Evolutionary conservation across 2,329 filamentous ascomycete genomes (phyloP).

Genomic region (Paecilomyces dactylethromorphus): DNA sequence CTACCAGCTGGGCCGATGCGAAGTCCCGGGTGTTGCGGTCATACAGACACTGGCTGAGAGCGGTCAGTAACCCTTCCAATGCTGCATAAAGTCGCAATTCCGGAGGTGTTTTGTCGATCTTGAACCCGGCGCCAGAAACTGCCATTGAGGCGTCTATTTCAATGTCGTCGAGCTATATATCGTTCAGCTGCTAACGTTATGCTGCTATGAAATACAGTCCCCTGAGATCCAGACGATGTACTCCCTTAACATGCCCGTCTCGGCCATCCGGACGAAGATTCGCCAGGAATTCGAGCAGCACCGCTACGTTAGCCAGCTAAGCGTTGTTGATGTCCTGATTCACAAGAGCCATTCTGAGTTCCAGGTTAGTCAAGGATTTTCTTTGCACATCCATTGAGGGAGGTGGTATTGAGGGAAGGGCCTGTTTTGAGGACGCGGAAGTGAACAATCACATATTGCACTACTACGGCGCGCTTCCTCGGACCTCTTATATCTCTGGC

Average conservation of each 20-base stretch:
- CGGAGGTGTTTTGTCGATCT: background rate
- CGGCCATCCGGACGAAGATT: constrained; percentile 83
- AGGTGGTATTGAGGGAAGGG: background rate
- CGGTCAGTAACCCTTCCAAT: constrained; percentile 57
- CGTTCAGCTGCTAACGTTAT: constrained; percentile 7
- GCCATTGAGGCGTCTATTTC: background rate
- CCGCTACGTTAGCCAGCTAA: constrained; percentile 84
- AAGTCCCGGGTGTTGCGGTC: constrained; percentile 77
- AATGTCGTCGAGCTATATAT: background rate
- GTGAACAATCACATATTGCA: background rate
- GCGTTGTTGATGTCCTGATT: constrained; percentile 80
- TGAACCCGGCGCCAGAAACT: background rate
- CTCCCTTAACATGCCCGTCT: constrained; percentile 80
- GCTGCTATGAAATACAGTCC: constrained; percentile 53
- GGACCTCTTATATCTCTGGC: background rate
- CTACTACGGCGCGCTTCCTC: background rate
- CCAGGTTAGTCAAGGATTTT: constrained; percentile 58
- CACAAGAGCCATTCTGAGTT: constrained; percentile 90
- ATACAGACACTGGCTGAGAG: constrained; percentile 93
- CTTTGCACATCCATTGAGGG: background rate
- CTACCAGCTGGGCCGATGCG: constrained; percentile 83
- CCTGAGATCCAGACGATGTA: constrained; percentile 98
- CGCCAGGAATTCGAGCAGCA: constrained; percentile 95
- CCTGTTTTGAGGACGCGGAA: background rate
- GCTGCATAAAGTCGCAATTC: background rate